A percentile compares a stretch with the other conserved stretches of the same genome.
Conservation (phyloP, 495 filamentous ascomycete species). For the Letharia columbiana region DNA sequence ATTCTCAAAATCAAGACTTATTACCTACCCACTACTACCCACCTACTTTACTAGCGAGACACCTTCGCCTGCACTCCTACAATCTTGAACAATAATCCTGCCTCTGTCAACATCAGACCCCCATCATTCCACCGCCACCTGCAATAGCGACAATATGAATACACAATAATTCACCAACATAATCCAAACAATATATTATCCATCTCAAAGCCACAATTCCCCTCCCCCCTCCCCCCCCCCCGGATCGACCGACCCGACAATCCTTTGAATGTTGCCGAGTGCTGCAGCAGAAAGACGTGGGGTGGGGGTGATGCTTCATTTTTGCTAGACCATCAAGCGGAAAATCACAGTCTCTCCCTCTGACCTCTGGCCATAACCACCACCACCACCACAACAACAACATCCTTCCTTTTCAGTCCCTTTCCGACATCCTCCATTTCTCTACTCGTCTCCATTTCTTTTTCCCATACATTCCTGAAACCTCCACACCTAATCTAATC, state of each 20-base stretch:
- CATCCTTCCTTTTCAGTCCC: neutral
- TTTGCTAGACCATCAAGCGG: neutral
- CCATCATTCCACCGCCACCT: no score
- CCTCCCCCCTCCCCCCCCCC: neutral
- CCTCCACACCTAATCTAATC: neutral
- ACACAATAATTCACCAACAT: no score
- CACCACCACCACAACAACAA: neutral
- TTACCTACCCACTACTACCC: no score
- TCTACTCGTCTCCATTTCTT: neutral
- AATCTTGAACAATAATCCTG: no score
- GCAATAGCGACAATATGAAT: no score
- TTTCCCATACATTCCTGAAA: neutral
- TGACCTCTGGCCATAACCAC: neutral
- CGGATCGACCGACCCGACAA: neutral
- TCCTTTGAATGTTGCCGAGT: neutral
- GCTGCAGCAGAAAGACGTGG: constrained; percentile 1
- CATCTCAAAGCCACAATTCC: no score
- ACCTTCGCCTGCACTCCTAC: no score
- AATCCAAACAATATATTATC: no score
- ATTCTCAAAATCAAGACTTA: no score
- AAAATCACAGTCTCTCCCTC: neutral
- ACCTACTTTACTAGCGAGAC: no score
- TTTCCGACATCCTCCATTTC: neutral
- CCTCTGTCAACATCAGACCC: no score
- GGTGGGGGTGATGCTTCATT: neutral